phyloP scores from a whole-genome alignment of 1,284 basidiomycete genomes.

The Agroathelia rolfsii region DNA sequence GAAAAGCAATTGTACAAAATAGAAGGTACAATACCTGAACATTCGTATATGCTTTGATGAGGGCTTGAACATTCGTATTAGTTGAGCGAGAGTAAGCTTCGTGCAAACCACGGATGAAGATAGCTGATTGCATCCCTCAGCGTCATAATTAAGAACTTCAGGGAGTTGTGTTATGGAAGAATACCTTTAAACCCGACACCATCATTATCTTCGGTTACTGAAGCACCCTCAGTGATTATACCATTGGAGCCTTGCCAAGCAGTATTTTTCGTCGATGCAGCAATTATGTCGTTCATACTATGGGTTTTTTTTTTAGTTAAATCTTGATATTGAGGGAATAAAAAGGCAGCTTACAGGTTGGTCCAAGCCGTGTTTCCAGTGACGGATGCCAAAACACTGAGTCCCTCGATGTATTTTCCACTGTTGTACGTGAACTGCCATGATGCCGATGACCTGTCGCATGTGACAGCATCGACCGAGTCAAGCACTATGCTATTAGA shows the following conservation, averaged over 20 bases:
- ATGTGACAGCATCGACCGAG: conserved; percentile 33
- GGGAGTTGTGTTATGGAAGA: too few relatives aligned
- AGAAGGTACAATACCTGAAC: too few relatives aligned
- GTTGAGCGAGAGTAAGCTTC: conserved; percentile 29
- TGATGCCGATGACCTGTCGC: conserved; percentile 28
- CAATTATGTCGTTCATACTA: conserved; percentile 30
- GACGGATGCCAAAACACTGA: conserved; percentile 31
- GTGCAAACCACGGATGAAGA: conserved; percentile 36
- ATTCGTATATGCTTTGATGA: conserved; percentile 36
- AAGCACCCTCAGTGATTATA: conserved; percentile 39
- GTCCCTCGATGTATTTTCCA: conserved; percentile 41
- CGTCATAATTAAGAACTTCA: not conserved
- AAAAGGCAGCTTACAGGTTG: conserved; percentile 20
- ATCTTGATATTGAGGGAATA: too few relatives aligned
- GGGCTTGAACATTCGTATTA: conserved; percentile 25
- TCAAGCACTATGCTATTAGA: conserved; percentile 32
- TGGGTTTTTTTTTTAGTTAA: too few relatives aligned
- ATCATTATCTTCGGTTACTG: conserved; percentile 29
- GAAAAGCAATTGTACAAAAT: too few relatives aligned
- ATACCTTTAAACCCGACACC: conserved; percentile 40
- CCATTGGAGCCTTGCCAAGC: conserved; percentile 36
- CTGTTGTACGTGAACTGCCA: conserved; percentile 44
- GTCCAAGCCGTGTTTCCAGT: conserved; percentile 32
- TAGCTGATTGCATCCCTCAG: conserved; percentile 19
- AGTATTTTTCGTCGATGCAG: conserved; percentile 28